Evolutionary conservation across 164 flowering plant genomes (phyloP).

Genomic region (Vitis rupestris): DNA sequence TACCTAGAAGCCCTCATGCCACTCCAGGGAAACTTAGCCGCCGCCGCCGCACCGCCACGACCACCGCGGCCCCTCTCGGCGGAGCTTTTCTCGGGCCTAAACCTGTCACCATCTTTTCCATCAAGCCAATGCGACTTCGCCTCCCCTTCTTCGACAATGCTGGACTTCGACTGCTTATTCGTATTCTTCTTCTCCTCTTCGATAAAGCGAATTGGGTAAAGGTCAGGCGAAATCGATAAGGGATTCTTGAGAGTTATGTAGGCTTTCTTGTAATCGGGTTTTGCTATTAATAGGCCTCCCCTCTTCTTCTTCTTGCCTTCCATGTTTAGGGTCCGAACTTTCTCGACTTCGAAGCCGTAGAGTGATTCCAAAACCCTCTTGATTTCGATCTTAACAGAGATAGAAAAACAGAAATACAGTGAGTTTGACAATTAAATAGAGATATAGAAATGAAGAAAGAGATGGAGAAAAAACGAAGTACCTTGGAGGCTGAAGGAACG

Average conservation of each 20-base stretch:
- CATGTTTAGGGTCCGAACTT: constrained; percentile 78
- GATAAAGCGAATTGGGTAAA: constrained; percentile 53
- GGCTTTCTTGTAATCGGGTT: constrained; percentile 83
- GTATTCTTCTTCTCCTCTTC: constrained; percentile 51
- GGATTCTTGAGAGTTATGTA: constrained; percentile 63
- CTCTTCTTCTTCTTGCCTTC: constrained; percentile 90
- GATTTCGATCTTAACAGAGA: constrained; percentile 56
- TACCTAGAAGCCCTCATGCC: constrained; percentile 42
- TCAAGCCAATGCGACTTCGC: constrained; percentile 67
- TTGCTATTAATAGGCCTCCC: constrained; percentile 65
- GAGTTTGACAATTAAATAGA: not conserved
- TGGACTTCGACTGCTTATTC: constrained; percentile 42
- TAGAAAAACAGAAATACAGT: not conserved
- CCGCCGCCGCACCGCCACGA: constrained; percentile 1
- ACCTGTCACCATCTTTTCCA: constrained; percentile 18
- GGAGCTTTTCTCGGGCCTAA: constrained; percentile 16
- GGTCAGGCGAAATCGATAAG: constrained; percentile 55
- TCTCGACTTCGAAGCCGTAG: constrained; percentile 77
- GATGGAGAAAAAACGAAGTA: constrained; percentile 7
- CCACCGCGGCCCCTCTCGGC: constrained; percentile 2
- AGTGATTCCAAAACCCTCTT: constrained; percentile 81
- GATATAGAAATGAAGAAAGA: not conserved
- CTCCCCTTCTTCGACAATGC: constrained; percentile 46
- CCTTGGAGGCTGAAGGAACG: constrained; percentile 80
- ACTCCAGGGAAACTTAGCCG: constrained; percentile 27